Evolutionary conservation across 2,329 filamentous ascomycete genomes (phyloP).

Genomic region (Alternaria brassicae): DNA sequence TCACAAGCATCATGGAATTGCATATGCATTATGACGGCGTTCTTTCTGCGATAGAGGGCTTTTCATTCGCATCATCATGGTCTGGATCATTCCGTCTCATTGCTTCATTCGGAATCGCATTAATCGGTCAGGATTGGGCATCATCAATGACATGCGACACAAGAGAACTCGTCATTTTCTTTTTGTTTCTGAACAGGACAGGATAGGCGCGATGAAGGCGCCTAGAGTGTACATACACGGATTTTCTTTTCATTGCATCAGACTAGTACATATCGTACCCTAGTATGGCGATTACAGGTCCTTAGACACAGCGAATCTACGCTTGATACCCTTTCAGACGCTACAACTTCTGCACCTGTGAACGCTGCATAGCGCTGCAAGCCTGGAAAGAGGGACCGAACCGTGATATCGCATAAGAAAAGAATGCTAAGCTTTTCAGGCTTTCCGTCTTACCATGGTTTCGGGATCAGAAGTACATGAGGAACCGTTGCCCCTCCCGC

Average conservation of each 20-base stretch:
- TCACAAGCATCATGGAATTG: constrained; percentile 13
- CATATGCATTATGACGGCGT: constrained; percentile 21
- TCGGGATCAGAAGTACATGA: background rate
- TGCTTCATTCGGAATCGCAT: background rate
- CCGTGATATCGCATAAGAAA: background rate
- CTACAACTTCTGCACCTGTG: background rate
- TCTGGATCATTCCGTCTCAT: background rate
- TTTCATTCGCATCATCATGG: background rate
- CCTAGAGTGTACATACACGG: constrained; percentile 4
- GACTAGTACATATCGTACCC: background rate
- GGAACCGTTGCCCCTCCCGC: background rate
- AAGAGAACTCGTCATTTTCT: background rate
- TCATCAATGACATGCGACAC: background rate
- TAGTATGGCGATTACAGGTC: background rate
- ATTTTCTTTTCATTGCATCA: background rate
- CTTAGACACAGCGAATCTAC: background rate
- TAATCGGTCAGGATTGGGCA: background rate
- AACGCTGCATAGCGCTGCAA: background rate
- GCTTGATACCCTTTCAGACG: background rate
- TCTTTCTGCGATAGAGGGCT: constrained; percentile 1
- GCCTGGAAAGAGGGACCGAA: background rate
- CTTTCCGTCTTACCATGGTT: background rate
- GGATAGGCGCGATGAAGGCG: background rate
- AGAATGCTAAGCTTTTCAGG: background rate
- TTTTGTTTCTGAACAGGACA: background rate